Conservation (phyloP, 2,329 filamentous ascomycete species). For the Sordariomycetes sp. region DNA sequence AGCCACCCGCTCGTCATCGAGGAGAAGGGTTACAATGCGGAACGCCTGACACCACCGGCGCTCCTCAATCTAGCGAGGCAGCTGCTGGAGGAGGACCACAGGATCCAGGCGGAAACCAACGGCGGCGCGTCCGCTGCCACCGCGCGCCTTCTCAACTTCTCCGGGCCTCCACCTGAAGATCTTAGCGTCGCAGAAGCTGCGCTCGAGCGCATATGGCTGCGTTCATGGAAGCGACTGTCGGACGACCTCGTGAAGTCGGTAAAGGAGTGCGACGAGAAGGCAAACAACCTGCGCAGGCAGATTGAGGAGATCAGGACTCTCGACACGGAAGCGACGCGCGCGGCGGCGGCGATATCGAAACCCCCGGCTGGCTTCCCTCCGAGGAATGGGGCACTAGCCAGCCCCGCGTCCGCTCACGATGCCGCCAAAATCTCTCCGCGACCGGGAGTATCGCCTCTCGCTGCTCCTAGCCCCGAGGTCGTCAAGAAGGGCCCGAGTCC, state of each 20-base stretch:
- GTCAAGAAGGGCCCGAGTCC: constrained; percentile 5
- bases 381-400: neutral
- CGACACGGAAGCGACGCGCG: neutral
- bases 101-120: neutral
- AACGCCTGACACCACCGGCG: neutral
- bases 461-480: constrained; percentile 5
- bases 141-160: constrained; percentile 1
- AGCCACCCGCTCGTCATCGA: constrained; percentile 4
- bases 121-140: neutral
- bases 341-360: neutral
- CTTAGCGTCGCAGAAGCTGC: neutral
- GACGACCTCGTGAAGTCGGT: constrained; percentile 3
- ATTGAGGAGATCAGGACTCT: constrained; percentile 1
- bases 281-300: constrained; percentile 1
- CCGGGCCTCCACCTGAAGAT: neutral
- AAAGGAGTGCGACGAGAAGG: constrained; percentile 4
- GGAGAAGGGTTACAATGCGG: constrained; percentile 5
- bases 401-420: neutral
- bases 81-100: constrained; percentile 4
- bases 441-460: constrained; percentile 4
- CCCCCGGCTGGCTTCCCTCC: neutral
- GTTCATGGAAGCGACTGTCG: constrained; percentile 4
- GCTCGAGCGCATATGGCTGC: neutral
- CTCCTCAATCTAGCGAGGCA: constrained; percentile 2
- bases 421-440: neutral